Percentiles rank a stretch among this genome's conserved stretches.
Evolutionary conservation across 2,329 filamentous ascomycete species (phyloP).

Genomic region (Penicillium sp.): DNA sequence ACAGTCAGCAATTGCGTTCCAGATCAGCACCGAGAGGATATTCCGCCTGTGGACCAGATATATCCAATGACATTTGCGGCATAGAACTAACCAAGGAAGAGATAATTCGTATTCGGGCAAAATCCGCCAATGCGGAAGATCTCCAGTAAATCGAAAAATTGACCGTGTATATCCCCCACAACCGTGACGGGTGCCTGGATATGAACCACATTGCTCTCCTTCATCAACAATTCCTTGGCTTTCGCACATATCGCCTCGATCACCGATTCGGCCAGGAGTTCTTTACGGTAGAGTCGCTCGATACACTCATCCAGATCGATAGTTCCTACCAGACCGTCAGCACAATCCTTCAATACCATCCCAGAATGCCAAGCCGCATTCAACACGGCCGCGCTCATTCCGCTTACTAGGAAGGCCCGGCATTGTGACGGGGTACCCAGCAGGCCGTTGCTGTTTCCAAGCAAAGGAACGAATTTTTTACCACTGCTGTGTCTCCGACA

Average conservation of each 20-base stretch:
- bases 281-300: slow-evolving; percentile 92
- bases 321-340: slow-evolving; percentile 65
- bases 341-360: neutral
- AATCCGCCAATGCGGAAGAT: slow-evolving; percentile 98
- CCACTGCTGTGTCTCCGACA: neutral
- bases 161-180: slow-evolving; percentile 96
- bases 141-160: slow-evolving; percentile 98
- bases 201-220: slow-evolving; percentile 99
- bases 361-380: neutral
- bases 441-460: neutral
- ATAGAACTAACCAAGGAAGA: slow-evolving; percentile 78
- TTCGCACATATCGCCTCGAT: slow-evolving; percentile 99
- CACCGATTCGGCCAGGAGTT: slow-evolving; percentile 94
- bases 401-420: slow-evolving; percentile 50
- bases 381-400: neutral
- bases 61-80: neutral
- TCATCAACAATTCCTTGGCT: slow-evolving; percentile 98
- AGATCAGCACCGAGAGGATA: neutral
- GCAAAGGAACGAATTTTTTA: slow-evolving; percentile 2
- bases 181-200: slow-evolving; percentile 95
- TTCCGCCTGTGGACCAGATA: neutral
- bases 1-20: slow-evolving; percentile 6
- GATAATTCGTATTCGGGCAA: slow-evolving; percentile 97
- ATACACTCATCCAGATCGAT: slow-evolving; percentile 99
- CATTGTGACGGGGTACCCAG: slow-evolving; percentile 36